phyloP scores from a whole-genome alignment of 2,329 filamentous ascomycete species.

The Colletotrichum magnum region DNA sequence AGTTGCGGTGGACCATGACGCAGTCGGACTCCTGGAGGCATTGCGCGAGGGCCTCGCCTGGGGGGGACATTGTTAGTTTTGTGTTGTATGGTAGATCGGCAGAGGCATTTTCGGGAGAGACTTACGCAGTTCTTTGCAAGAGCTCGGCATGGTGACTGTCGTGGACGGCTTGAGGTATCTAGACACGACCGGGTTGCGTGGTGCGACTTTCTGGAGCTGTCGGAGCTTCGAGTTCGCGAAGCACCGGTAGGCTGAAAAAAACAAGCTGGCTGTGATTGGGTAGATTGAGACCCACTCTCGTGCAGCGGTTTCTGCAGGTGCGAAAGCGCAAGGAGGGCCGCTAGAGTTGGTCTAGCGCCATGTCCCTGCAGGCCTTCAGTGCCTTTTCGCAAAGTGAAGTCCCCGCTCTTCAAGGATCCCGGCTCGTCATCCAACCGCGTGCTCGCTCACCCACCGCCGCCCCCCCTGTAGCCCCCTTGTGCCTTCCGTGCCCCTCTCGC shows the following conservation, averaged over 20 bases:
- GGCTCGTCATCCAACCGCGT: slow-evolving; percentile 29
- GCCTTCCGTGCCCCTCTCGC: slow-evolving; percentile 1
- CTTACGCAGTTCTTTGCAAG: slow-evolving; percentile 96
- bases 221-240: slow-evolving; percentile 44
- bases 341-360: slow-evolving; percentile 14
- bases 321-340: slow-evolving; percentile 22
- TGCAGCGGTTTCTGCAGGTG: slow-evolving; percentile 38
- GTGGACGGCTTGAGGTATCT: slow-evolving; percentile 31
- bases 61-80: slow-evolving; percentile 6
- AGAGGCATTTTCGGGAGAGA: slow-evolving; percentile 39
- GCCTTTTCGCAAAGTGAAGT: not conserved
- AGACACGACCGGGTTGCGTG: slow-evolving; percentile 2
- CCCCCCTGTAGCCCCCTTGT: not conserved
- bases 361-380: slow-evolving; percentile 34
- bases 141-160: slow-evolving; percentile 82
- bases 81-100: not conserved
- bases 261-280: slow-evolving; percentile 22
- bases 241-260: slow-evolving; percentile 15
- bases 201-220: slow-evolving; percentile 34
- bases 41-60: slow-evolving; percentile 91
- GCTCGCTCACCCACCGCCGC: slow-evolving; percentile 6
- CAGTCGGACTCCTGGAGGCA: slow-evolving; percentile 98
- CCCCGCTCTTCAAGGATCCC: slow-evolving; percentile 26
- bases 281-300: not conserved
- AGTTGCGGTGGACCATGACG: slow-evolving; percentile 91